Percentiles rank a stretch among this genome's conserved stretches.
phyloP scores from a whole-genome alignment of 192 early-diverging fungal species.

The Backusella morwellensis region DNA sequence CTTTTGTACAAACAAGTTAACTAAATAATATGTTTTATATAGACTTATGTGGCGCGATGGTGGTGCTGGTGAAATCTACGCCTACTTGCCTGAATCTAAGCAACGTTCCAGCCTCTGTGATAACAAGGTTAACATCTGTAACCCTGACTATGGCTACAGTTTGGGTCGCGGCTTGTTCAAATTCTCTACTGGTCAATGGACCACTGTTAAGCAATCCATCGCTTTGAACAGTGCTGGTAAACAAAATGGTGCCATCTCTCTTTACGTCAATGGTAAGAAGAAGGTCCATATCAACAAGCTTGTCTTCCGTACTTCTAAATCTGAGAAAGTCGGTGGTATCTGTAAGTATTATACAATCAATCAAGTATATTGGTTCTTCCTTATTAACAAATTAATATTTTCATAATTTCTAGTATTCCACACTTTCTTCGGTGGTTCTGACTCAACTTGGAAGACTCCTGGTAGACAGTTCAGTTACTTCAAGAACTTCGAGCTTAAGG shows the following conservation, averaged over 20 bases:
- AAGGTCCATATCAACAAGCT: slow-evolving; percentile 15
- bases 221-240: slow-evolving; percentile 27
- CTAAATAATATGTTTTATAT: background rate
- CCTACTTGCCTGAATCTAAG: slow-evolving; percentile 33
- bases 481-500: background rate
- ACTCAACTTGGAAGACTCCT: slow-evolving; percentile 16
- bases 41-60: slow-evolving; percentile 45
- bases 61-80: slow-evolving; percentile 54
- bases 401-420: slow-evolving; percentile 31
- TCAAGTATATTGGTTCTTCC: background rate
- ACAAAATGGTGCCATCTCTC: slow-evolving; percentile 10
- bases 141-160: slow-evolving; percentile 48
- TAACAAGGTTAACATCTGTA: slow-evolving; percentile 41
- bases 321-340: slow-evolving; percentile 20
- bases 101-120: slow-evolving; percentile 33
- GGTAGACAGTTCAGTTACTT: slow-evolving; percentile 32
- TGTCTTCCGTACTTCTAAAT: slow-evolving; percentile 3
- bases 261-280: slow-evolving; percentile 21
- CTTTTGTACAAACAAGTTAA: background rate
- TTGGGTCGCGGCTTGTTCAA: slow-evolving; percentile 49
- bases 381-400: background rate
- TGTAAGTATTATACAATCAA: slow-evolving; percentile 16
- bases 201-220: slow-evolving; percentile 40
- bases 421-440: slow-evolving; percentile 39
- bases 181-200: slow-evolving; percentile 48